Base-by-base conservation (phyloP, 495 filamentous ascomycete genomes). In the Penicillium flavigenum region DNA sequence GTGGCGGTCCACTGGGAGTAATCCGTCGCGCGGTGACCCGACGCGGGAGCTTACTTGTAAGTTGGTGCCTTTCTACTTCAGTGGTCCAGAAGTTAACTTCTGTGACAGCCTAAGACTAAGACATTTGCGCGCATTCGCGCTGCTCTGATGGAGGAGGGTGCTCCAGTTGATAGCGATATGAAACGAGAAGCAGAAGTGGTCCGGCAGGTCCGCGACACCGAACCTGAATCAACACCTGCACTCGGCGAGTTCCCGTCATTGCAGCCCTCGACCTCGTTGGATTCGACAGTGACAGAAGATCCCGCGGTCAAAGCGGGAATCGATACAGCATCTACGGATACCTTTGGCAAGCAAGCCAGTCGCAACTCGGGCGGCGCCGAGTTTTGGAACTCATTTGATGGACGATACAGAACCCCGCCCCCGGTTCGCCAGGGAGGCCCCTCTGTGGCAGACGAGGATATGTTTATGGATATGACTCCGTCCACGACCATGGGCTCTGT, bases 151-250 rank as follows among this genome's bases (percentile, higher is more conserved):
- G 94, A 98, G 72, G 94, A 99, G 73, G 82, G 81, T 38, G 82
- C 91, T 0, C 94, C 94, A 0, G 70, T 96, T 27, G 95, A 98
- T 59, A 86, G 86, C 42, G 94, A 99, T 70, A 82, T 92, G 58
- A 87, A 88, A 54, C 88, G 91, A 39, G 94, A 99, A 77, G 91
- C 93, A 12, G 92, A 98, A 73, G 92, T 97, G 1, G 88, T 98
- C 54, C 87, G 89, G 2, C 95, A 96, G 71, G 92, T 96, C 32
- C 88, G 90, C 17, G 93, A 97, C 70, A 84, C 81, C 53, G 81
- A 86, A 54, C 70, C 76, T 16, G 73, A 75, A 52, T 72, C 70
- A 36, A 68, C 73, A 4, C 76, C 71, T 5, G 72, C 64, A 14
- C 51, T 79, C 41, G 56, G 67, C 34, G 64, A 69, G 39, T 65